A percentile compares a stretch with the other conserved stretches of the same genome.
Evolutionary conservation across 2,329 filamentous ascomycete genomes (phyloP).

Genomic region (Pyrenophora graminea): DNA sequence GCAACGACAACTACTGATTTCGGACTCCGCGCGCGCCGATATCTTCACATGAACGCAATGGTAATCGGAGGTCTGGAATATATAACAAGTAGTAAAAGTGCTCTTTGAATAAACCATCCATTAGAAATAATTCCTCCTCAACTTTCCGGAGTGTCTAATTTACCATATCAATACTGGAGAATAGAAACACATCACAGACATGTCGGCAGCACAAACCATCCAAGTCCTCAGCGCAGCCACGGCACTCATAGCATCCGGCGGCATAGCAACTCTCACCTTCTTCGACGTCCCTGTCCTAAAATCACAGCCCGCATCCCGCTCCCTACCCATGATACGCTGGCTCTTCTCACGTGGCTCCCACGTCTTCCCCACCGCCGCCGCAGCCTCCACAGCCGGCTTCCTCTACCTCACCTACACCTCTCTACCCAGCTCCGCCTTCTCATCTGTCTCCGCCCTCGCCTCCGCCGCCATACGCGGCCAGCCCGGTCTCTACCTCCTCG

Average conservation of each 20-base stretch:
- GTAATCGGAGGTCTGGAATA: no score
- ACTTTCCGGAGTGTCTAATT: neutral
- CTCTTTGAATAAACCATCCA: no score
- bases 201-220: slow-evolving; percentile 19
- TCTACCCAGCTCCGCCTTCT: slow-evolving; percentile 1
- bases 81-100: no score
- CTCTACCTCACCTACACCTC: slow-evolving; percentile 27
- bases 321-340: slow-evolving; percentile 44
- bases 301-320: slow-evolving; percentile 45
- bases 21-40: slow-evolving; percentile 7
- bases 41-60: neutral
- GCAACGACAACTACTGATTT: neutral
- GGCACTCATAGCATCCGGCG: slow-evolving; percentile 40
- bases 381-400: slow-evolving; percentile 38
- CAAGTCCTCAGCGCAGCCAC: slow-evolving; percentile 38
- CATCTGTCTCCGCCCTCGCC: slow-evolving; percentile 1
- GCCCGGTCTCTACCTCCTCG: slow-evolving; percentile 16
- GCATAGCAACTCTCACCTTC: slow-evolving; percentile 41
- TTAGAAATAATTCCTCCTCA: neutral
- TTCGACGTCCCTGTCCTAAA: slow-evolving; percentile 40
- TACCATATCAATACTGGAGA: neutral
- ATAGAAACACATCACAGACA: neutral
- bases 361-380: slow-evolving; percentile 36
- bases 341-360: slow-evolving; percentile 47
- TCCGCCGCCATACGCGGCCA: slow-evolving; percentile 8